Evolutionary conservation across 2,329 filamentous ascomycete species (phyloP).

Genomic region (Fusarium verrucosum): DNA sequence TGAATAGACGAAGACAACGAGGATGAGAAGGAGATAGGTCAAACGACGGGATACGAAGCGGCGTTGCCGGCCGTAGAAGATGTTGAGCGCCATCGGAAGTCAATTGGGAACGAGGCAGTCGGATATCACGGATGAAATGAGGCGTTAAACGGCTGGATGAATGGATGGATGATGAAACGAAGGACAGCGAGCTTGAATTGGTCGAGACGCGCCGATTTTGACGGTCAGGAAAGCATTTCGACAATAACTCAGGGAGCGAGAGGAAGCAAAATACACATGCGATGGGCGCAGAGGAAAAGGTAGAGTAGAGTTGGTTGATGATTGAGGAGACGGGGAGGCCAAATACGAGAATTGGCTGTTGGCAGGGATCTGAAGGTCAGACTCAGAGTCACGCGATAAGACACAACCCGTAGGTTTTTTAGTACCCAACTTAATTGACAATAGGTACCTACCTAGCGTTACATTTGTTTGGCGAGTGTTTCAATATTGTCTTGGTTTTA

Average conservation of each 20-base stretch:
- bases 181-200: constrained; percentile 1
- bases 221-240: constrained; percentile 22
- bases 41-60: constrained; percentile 63
- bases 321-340: neutral
- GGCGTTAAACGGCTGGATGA: neutral
- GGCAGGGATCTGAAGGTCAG: constrained; percentile 13
- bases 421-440: neutral
- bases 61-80: constrained; percentile 59
- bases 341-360: constrained; percentile 19
- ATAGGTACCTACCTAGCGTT: constrained; percentile 13
- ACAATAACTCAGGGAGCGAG: neutral
- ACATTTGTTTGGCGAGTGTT: neutral
- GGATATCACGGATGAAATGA: neutral
- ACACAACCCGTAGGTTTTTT: neutral
- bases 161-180: constrained; percentile 5
- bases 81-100: constrained; percentile 45
- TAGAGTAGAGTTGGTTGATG: neutral
- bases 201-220: constrained; percentile 3
- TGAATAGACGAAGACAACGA: constrained; percentile 64
- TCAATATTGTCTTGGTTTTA: neutral
- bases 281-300: neutral
- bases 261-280: neutral
- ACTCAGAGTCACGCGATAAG: constrained; percentile 18
- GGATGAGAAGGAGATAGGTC: constrained; percentile 59
- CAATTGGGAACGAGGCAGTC: constrained; percentile 3